Evolutionary conservation across 441 rosid genomes (phyloP).

Genomic region (Adansonia gregorii): DNA sequence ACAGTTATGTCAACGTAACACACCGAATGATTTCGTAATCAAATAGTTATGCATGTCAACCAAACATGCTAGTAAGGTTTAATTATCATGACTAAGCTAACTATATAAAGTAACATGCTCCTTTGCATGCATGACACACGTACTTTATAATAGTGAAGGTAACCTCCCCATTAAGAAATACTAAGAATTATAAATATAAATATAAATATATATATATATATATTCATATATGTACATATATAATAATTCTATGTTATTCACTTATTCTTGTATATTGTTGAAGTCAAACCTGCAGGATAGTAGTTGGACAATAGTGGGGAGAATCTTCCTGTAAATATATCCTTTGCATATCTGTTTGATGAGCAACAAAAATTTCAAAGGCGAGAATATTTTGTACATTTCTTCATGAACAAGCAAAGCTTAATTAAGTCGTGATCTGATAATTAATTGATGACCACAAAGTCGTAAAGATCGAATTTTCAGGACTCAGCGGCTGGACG

Average conservation of each 20-base stretch:
- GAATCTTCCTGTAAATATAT: conserved; percentile 23
- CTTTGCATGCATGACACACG: conserved; percentile 48
- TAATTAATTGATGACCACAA: neutral
- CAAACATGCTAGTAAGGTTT: neutral
- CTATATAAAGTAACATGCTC: conserved; percentile 24
- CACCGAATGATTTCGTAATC: too few species aligned
- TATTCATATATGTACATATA: too few species aligned
- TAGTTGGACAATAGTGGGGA: conserved; percentile 42
- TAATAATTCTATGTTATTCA: neutral
- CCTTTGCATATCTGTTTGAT: neutral
- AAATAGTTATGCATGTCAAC: too few species aligned
- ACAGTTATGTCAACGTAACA: too few species aligned
- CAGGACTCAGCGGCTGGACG: too few species aligned
- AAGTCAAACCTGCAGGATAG: conserved; percentile 43
- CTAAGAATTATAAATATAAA: neutral
- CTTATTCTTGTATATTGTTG: neutral
- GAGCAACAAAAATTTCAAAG: conserved; percentile 34
- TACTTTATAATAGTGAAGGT: neutral
- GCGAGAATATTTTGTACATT: conserved; percentile 17
- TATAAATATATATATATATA: too few species aligned
- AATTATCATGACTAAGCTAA: conserved; percentile 27
- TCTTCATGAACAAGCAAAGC: conserved; percentile 10
- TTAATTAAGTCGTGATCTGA: neutral
- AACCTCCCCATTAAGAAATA: neutral
- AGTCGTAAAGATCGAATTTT: too few species aligned